phyloP scores from a whole-genome alignment of 2,329 filamentous ascomycete genomes.

The Trichoderma hamatum region DNA sequence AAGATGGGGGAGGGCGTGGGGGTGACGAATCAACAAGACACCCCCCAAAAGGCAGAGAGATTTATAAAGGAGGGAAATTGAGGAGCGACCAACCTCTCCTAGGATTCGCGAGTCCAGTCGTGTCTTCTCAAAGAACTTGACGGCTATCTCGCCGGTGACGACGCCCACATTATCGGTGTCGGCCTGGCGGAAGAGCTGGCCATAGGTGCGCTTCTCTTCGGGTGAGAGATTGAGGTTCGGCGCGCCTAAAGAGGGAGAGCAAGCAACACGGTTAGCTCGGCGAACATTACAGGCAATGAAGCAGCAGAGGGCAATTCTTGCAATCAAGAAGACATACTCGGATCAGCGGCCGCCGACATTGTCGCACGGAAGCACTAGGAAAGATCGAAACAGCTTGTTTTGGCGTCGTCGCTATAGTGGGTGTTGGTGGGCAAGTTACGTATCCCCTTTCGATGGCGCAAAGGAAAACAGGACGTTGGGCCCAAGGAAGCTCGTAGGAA shows the following conservation, averaged over 20 bases:
- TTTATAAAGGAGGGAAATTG: not conserved
- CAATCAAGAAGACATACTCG: slow-evolving; percentile 28
- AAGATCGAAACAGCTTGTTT: slow-evolving; percentile 2
- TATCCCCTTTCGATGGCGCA: slow-evolving; percentile 12
- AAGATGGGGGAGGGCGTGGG: not conserved
- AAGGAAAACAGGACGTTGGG: not conserved
- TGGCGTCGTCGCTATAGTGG: slow-evolving; percentile 8
- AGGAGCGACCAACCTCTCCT: slow-evolving; percentile 69
- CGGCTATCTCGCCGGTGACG: slow-evolving; percentile 92
- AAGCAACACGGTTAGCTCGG: slow-evolving; percentile 4
- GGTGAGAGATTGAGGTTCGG: slow-evolving; percentile 81
- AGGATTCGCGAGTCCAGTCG: slow-evolving; percentile 81
- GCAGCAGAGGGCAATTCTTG: not conserved
- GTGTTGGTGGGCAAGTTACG: not conserved
- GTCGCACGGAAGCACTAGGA: slow-evolving; percentile 29
- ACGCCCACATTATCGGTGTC: slow-evolving; percentile 91
- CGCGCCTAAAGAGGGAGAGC: slow-evolving; percentile 44
- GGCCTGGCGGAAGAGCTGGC: slow-evolving; percentile 88
- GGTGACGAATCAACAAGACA: slow-evolving; percentile 9
- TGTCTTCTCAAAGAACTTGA: slow-evolving; percentile 98
- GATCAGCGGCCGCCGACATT: slow-evolving; percentile 35
- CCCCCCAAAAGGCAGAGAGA: not conserved
- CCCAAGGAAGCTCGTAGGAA: not conserved
- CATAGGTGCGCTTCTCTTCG: slow-evolving; percentile 93
- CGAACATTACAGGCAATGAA: not conserved